Evolutionary conservation across 345 rosid genomes (phyloP).

Genomic region (Rhizophora apiculata): DNA sequence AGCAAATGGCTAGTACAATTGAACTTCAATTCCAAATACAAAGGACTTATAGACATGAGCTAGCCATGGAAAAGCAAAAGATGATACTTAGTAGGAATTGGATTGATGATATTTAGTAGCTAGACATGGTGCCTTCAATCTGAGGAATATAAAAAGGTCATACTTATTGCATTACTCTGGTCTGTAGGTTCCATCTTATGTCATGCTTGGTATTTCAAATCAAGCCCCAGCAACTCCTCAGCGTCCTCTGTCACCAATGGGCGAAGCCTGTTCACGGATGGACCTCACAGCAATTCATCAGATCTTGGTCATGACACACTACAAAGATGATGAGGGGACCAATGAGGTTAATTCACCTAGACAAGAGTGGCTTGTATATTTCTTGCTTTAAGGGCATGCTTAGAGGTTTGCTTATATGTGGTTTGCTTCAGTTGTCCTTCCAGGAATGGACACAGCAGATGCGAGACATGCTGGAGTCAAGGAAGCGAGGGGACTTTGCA

Average conservation of each 20-base stretch:
- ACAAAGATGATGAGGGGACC: conserved; percentile 93
- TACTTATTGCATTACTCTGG: conserved; percentile 1
- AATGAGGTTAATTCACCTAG: conserved; percentile 61
- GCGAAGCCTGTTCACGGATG: conserved; percentile 91
- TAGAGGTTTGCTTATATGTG: conserved; percentile 20
- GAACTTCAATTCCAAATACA: too few species aligned
- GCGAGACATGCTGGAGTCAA: conserved; percentile 90
- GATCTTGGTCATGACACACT: conserved; percentile 75
- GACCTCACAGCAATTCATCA: conserved; percentile 98
- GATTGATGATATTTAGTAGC: too few species aligned
- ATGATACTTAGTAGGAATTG: too few species aligned
- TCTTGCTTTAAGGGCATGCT: conserved; percentile 5
- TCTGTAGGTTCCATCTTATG: conserved; percentile 76
- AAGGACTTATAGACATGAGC: too few species aligned
- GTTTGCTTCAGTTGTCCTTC: conserved; percentile 68
- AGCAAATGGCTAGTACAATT: too few species aligned
- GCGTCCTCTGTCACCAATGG: conserved; percentile 79
- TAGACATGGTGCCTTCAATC: too few species aligned
- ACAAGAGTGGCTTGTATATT: not conserved
- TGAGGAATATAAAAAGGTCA: not conserved
- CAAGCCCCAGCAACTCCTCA: conserved; percentile 65
- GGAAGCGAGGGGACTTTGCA: conserved; percentile 88
- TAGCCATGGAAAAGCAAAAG: too few species aligned
- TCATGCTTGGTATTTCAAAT: conserved; percentile 80
- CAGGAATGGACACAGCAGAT: conserved; percentile 99